Evolutionary conservation across 345 rosid genomes (phyloP).

Genomic region (Excoecaria cochinchinensis): DNA sequence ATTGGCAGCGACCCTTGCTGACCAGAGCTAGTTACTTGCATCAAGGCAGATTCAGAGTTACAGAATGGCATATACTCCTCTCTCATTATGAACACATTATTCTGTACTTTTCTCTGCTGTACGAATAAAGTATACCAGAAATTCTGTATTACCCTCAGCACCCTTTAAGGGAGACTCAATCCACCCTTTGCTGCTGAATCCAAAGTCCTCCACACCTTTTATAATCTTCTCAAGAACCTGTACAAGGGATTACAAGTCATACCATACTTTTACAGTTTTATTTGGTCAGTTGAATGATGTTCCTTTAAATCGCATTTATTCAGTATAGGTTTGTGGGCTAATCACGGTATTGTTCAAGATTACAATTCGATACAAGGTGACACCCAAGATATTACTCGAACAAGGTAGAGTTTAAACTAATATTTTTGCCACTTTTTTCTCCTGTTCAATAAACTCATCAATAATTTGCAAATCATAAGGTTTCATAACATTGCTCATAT

Average conservation of each 20-base stretch:
- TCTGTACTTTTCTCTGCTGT: conserved; percentile 30
- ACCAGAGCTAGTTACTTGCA: no score
- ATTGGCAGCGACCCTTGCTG: not conserved
- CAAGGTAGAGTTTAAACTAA: not conserved
- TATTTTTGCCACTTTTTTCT: not conserved
- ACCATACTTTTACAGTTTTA: not conserved
- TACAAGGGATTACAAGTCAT: not conserved
- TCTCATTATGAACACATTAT: not conserved
- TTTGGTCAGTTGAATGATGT: not conserved
- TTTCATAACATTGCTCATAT: not conserved
- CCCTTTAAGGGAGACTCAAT: conserved; percentile 93
- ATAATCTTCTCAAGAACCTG: conserved; percentile 83
- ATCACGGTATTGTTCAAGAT: not conserved
- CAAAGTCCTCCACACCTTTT: conserved; percentile 67
- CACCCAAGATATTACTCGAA: not conserved
- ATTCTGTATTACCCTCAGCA: conserved; percentile 87
- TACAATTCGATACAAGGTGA: not conserved
- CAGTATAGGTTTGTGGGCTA: not conserved
- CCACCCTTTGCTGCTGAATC: conserved; percentile 70
- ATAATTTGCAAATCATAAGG: not conserved
- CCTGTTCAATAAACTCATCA: not conserved
- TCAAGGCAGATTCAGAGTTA: not conserved
- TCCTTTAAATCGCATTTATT: not conserved
- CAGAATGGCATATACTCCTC: not conserved
- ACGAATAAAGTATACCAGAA: conserved; percentile 67